Base-by-base conservation (phyloP, 306 rosid genomes). In the Trifolium repens region DNA sequence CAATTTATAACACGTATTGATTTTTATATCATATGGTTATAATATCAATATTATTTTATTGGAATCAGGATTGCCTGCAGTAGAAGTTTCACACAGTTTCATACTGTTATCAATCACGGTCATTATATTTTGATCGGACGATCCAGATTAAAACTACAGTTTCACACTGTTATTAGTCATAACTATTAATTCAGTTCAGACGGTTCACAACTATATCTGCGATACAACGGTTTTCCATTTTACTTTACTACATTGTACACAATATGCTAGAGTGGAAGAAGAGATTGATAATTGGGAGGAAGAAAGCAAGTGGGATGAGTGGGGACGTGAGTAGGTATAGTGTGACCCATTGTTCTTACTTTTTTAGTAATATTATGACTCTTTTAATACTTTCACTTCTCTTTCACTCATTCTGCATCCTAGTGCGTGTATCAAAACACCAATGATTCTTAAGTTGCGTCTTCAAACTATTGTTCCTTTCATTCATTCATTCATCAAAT, bases 361-460 rank as follows among this genome's bases (percentile, higher is more conserved):
- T 80, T 72, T 67, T 74, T 34, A 55, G 71, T 77, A 80, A 80
- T 67, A 34, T 71, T 76, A n/a, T 40, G 64, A 46, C 4, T 66
- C 74, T 71, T 70, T 68, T 67, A 39, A 69, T 43, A 8, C 49
- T 30, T 59, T 64, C 9, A 55, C 15, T 27, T 12, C 35, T 74
- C 75, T 74, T 74, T 74, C n/a, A 43, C 61, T 69, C 78, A 47
- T 65, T 54, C 63, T 32, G 27, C 9, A 34, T 71, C 67, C 77
- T 0, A 71, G 26, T 22, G 50, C 40, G 32, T 17, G 13, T 55
- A 74, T 69, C 83, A 62, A 34, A 78, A 63, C 52, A 53, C 60
- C 76, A 83, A 74, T 79, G 32, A 79, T 60, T 47, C 4, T 75
- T n/a, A 52, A 52, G 81, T 83, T 83, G 81, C 87, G 80, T 84